A percentile compares a stretch with the other conserved stretches of the same genome.
phyloP scores from a whole-genome alignment of 345 rosid genomes.

The Eucalyptus victrix region DNA sequence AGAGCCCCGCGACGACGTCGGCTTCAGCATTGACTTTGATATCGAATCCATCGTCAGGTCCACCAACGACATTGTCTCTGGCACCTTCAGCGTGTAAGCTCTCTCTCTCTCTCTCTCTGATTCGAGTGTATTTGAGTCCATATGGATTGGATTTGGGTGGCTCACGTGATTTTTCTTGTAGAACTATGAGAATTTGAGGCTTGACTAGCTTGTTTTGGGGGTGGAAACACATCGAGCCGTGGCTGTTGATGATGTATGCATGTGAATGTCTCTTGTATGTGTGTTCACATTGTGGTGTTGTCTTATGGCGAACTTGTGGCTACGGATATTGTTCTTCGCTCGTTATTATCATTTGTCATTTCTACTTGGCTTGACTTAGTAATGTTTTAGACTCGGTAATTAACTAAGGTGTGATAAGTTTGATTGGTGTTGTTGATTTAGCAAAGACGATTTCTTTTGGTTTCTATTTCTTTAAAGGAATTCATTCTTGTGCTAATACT shows the following conservation, averaged over 20 bases:
- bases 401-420: neutral
- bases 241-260: neutral
- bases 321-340: neutral
- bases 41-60: constrained; percentile 73
- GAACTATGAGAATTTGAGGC: neutral
- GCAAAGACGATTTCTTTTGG: neutral
- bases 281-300: neutral
- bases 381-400: neutral
- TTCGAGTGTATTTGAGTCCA: neutral
- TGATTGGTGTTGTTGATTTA: neutral
- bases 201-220: neutral
- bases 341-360: neutral
- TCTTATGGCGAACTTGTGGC: neutral
- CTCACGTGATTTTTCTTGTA: neutral
- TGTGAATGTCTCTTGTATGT: neutral
- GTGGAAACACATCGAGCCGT: neutral
- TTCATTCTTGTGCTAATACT: neutral
- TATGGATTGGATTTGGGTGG: neutral
- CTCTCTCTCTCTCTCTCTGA: neutral
- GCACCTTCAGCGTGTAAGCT: constrained; percentile 65
- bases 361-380: neutral
- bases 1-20: constrained; percentile 16
- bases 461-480: neutral
- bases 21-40: constrained; percentile 40
- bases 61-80: constrained; percentile 50